Percentiles rank a stretch among this genome's conserved stretches.
Conservation (phyloP, 2,329 filamentous ascomycete genomes). For the Colletotrichum viniferum region DNA sequence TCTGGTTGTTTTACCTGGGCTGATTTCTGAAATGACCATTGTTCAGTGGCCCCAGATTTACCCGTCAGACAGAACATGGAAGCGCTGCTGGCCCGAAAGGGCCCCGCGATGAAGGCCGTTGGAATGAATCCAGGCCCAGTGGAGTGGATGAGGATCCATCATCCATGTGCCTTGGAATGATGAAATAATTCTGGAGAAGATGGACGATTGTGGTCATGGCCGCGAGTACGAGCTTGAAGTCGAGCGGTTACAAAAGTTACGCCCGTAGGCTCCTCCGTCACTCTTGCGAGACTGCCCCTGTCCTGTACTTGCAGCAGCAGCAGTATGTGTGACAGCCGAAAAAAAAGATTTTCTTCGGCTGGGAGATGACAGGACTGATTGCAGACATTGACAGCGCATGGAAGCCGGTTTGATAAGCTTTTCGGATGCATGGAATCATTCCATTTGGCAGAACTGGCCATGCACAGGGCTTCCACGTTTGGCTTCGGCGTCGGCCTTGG, state of each 20-base stretch:
- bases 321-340: not conserved
- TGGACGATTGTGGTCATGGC: not conserved
- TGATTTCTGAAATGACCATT: not conserved
- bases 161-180: not conserved
- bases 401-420: not conserved
- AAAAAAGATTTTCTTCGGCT: not conserved
- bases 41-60: slow-evolving; percentile 4
- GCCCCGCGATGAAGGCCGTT: not conserved
- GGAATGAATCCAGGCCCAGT: not conserved
- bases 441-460: not conserved
- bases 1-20: not conserved
- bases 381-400: not conserved
- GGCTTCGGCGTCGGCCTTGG: not conserved
- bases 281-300: not conserved
- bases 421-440: not conserved
- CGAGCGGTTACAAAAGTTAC: not conserved
- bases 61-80: not conserved
- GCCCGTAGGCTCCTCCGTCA: not conserved
- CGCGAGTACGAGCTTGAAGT: slow-evolving; percentile 14
- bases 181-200: not conserved
- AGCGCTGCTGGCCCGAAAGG: not conserved
- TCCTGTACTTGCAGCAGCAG: not conserved
- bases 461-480: not conserved
- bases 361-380: not conserved
- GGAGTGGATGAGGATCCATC: not conserved